Base-by-base conservation (phyloP, 2,329 filamentous ascomycete genomes). In the Helminthosporium solani region DNA sequence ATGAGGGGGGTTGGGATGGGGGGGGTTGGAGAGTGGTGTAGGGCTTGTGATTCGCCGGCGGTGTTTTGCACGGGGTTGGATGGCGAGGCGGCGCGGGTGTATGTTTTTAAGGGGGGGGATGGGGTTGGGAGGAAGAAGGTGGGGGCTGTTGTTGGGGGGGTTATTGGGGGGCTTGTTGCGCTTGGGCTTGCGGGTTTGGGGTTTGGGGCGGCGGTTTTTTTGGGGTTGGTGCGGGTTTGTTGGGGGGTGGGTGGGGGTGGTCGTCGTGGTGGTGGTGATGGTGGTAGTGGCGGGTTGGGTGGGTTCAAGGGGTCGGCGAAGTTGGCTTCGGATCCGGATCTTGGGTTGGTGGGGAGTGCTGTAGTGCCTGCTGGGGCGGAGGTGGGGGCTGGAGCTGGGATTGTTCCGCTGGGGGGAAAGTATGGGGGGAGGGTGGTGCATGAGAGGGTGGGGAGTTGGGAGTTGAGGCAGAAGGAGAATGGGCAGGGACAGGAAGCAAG, bases 381-480 rank as follows among this genome's bases (percentile, higher is more conserved):
- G n/a, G n/a, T n/a, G n/a, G n/a, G n/a, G n/a, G 64, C 39, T 3
- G 62, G 58, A 2, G 38, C 63, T 9, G 61, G 58, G 1, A 56
- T 63, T 49, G 41, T 66, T 53, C 30, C 63, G 47, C 42, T 61
- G 40, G 47, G 60, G 6, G 50, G 49, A 20, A 47, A 33, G 54
- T 37, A 16, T 1, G 52, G 49, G 12, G 50, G 50, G 16, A 56
- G 61, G 16, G 60, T 58, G 28, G 72, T 73, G 1, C 75, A 82
- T 58, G 79, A 82, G 64, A 67, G 79, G 34, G 69, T 76, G 15
- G 79, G 78, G 0, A 82, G 79, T 49, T 83, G 80, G 80, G 80
- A 83, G 59, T 62, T 83, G 64, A 49, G 60, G 31, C 71, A 72
- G 42, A 67, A 68, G 45, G 60, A 67, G 52, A 56, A 59, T 44